A percentile compares a stretch with the other conserved stretches of the same genome.
Conservation (phyloP, 108 stramenopile genomes). For the Pseudonitzschia multiseries region DNA sequence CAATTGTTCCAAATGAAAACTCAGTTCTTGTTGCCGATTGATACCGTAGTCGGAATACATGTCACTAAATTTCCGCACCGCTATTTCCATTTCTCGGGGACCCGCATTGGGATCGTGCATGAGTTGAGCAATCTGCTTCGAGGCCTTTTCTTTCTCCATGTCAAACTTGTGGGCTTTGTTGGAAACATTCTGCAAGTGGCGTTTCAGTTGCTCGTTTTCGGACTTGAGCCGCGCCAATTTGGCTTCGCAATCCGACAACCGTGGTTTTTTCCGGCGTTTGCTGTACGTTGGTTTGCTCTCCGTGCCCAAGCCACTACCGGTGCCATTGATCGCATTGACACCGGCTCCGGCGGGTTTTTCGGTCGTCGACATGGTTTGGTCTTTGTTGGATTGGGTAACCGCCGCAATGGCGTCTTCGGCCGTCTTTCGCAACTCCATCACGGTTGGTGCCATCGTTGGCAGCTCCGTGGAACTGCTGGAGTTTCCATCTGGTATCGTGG, state of each 20-base stretch:
- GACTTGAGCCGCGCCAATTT: slow-evolving; percentile 49
- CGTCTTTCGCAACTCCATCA: slow-evolving; percentile 36
- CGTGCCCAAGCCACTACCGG: not conserved
- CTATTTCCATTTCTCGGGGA: slow-evolving; percentile 33
- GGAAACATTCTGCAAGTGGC: slow-evolving; percentile 59
- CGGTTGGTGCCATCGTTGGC: slow-evolving; percentile 9
- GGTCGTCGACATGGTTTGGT: slow-evolving; percentile 1
- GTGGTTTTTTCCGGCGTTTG: slow-evolving; percentile 60
- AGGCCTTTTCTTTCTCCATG: slow-evolving; percentile 41
- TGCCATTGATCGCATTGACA: not conserved
- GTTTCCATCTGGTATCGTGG: slow-evolving; percentile 1
- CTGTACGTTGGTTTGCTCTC: slow-evolving; percentile 32
- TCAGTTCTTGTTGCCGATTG: slow-evolving; percentile 75
- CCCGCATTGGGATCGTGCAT: slow-evolving; percentile 33
- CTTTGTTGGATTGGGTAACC: slow-evolving; percentile 32
- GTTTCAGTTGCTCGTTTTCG: slow-evolving; percentile 65
- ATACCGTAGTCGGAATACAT: slow-evolving; percentile 86
- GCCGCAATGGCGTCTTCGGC: slow-evolving; percentile 55
- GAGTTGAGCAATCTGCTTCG: slow-evolving; percentile 23
- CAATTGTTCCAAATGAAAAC: slow-evolving; percentile 84
- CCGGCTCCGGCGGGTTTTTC: not conserved
- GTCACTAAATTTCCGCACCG: slow-evolving; percentile 58
- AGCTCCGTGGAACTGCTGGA: not conserved
- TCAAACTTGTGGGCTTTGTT: slow-evolving; percentile 43
- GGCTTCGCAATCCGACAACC: slow-evolving; percentile 53